Evolutionary conservation across 805 yeast genomes (phyloP).

Genomic region (Candida namnaoensis): DNA sequence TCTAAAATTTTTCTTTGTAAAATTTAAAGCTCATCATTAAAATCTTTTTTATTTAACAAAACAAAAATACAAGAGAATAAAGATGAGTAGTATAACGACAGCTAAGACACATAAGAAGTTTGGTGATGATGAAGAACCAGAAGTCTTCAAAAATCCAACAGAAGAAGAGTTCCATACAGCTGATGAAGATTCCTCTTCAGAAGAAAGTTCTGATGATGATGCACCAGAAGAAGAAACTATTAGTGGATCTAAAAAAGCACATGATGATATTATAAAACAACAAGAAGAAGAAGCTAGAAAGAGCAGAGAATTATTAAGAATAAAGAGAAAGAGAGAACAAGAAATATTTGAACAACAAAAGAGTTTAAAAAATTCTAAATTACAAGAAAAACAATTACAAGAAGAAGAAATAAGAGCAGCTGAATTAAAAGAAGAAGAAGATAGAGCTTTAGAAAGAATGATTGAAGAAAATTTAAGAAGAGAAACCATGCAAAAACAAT

Average conservation of each 20-base stretch:
- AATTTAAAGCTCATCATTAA: too few relatives aligned
- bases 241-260: conserved; percentile 15
- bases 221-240: conserved; percentile 44
- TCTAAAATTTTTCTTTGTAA: too few relatives aligned
- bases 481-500: conserved; percentile 5
- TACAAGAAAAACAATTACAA: conserved; percentile 7
- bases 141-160: neutral
- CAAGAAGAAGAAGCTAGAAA: conserved; percentile 18
- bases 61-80: too few relatives aligned
- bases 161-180: conserved; percentile 9
- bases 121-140: conserved; percentile 8
- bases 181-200: conserved; percentile 12
- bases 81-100: neutral
- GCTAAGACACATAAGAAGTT: conserved; percentile 11
- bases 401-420: conserved; percentile 10
- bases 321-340: conserved; percentile 18
- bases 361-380: conserved; percentile 7
- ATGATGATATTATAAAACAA: conserved; percentile 16
- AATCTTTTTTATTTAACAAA: too few relatives aligned
- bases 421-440: conserved; percentile 12
- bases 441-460: conserved; percentile 6
- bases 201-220: conserved; percentile 28
- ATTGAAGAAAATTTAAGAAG: conserved; percentile 5
- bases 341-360: conserved; percentile 14
- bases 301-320: conserved; percentile 14